These are phyloP conservation scores for Boletellus ananiceps DNA, from an alignment of 768 basidiomycete genomes.

Conservation along the genomic window DNA sequence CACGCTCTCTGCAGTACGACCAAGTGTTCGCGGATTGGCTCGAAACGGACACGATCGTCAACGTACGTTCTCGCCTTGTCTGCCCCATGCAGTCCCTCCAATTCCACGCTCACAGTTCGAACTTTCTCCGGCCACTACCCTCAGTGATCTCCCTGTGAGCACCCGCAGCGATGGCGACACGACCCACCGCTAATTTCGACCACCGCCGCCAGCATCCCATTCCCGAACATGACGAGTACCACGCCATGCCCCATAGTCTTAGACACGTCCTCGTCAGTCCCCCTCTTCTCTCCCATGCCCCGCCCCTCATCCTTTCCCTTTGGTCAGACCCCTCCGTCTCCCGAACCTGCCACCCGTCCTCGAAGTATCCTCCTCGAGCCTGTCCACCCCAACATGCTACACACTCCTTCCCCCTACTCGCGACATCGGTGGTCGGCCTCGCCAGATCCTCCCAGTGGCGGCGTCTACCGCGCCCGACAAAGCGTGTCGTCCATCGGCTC, in stretches of 20 bases:
- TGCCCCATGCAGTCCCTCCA: neutral
- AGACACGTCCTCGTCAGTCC: slow-evolving; percentile 28
- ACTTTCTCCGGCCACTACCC: slow-evolving; percentile 19
- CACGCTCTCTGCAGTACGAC: slow-evolving; percentile 3
- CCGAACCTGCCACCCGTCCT: slow-evolving; percentile 13
- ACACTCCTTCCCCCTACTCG: slow-evolving; percentile 17
- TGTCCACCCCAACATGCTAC: neutral
- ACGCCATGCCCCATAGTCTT: slow-evolving; percentile 27
- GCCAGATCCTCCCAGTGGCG: slow-evolving; percentile 15
- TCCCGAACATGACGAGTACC: slow-evolving; percentile 27
- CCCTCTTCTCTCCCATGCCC: slow-evolving; percentile 5
- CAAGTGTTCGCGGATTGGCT: slow-evolving; percentile 19
- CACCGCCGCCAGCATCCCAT: slow-evolving; percentile 24
- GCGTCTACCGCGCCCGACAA: slow-evolving; percentile 27
- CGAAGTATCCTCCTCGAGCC: slow-evolving; percentile 30
- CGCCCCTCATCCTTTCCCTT: slow-evolving; percentile 1
- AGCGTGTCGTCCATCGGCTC: slow-evolving; percentile 39
- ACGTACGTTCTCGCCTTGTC: slow-evolving; percentile 14
- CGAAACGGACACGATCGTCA: slow-evolving; percentile 26
- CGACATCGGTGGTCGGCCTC: slow-evolving; percentile 17
- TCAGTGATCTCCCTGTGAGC: slow-evolving; percentile 29
- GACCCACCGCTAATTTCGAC: slow-evolving; percentile 18
- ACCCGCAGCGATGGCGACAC: slow-evolving; percentile 15
- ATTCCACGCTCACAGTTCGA: slow-evolving; percentile 7
- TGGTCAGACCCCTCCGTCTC: slow-evolving; percentile 22